Percentiles rank a stretch among this genome's conserved stretches.
Conservation (phyloP, 176 grass and related monocot species). For the Panicum miliaceum region DNA sequence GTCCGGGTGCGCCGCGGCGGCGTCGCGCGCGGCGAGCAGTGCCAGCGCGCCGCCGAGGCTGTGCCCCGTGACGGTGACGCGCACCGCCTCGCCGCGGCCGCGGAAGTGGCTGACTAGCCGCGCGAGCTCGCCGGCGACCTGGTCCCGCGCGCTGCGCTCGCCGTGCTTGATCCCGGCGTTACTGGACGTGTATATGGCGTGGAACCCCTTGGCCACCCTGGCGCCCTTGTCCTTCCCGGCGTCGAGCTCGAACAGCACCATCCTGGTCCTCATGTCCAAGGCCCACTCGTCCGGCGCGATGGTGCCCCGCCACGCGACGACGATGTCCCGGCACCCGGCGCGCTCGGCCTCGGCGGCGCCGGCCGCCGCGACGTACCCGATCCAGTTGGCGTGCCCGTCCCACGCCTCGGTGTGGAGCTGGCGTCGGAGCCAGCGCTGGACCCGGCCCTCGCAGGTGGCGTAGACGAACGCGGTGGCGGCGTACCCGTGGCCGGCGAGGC, state of each 20-base stretch:
- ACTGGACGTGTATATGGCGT: slow-evolving; percentile 54
- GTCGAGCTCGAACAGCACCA: not conserved
- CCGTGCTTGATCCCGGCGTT: slow-evolving; percentile 22
- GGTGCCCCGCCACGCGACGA: slow-evolving; percentile 52
- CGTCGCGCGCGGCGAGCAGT: slow-evolving; percentile 56
- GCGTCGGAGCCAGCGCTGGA: slow-evolving; percentile 32
- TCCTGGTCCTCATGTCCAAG: slow-evolving; percentile 22
- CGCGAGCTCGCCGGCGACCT: slow-evolving; percentile 51
- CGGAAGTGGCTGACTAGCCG: slow-evolving; percentile 44
- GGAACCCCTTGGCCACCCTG: slow-evolving; percentile 28
- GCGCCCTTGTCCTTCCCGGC: not conserved
- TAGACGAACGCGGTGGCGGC: slow-evolving; percentile 34
- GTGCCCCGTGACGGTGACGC: slow-evolving; percentile 58
- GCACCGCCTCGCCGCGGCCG: slow-evolving; percentile 22
- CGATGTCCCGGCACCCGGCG: slow-evolving; percentile 38
- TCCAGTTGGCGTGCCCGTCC: slow-evolving; percentile 49
- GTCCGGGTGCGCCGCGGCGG: slow-evolving; percentile 35
- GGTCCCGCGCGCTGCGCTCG: slow-evolving; percentile 54
- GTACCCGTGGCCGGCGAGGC: slow-evolving; percentile 34
- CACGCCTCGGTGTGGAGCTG: slow-evolving; percentile 40
- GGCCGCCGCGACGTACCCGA: slow-evolving; percentile 48
- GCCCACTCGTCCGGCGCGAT: slow-evolving; percentile 34
- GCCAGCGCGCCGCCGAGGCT: slow-evolving; percentile 75
- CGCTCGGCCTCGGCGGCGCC: slow-evolving; percentile 33
- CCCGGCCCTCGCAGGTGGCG: slow-evolving; percentile 12